Base-by-base conservation (phyloP, 2,329 filamentous ascomycete genomes). In the Colletotrichum gloeosporioides region DNA sequence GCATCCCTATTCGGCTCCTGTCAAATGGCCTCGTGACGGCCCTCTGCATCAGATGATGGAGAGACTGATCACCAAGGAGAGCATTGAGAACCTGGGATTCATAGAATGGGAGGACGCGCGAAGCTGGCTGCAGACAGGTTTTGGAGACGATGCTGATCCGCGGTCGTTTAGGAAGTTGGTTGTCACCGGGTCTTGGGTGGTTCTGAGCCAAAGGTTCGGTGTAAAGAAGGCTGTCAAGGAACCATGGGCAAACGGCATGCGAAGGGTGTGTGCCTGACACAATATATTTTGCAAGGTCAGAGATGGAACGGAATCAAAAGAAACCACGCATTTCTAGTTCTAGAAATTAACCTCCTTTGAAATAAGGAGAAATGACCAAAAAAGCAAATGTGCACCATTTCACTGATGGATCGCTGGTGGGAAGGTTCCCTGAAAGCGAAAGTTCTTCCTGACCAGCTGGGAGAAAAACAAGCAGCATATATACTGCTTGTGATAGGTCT, bases 1-100 rank as follows among this genome's bases (percentile, higher is more conserved):
- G 79, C 85, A 88, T 29, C 84, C 87, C 0, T 91, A 88, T 76
- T 79, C 85, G 13, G 89, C 87, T 1, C 89, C 89, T 0, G 81
- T 82, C 0, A 81, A 78, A n/a, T 90, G 85, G 78, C 82, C 83
- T 1, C 78, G 79, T 0, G 82, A 83, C 34, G 89, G 89, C 0
- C 86, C 87, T 2, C 66, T 91, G 53, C 84, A 89, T 69, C 78
- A 10, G 12, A 79, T 82, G 76, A 78, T 85, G 39, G 57, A 75
- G 27, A 36, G 74, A 6, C 77, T 88, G 2, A 78, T 86, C 16
- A 86, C 86, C 0, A 63, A 80, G 25, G 82, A 84, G 12, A 83
- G 83, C 57, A 80, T 89, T 7, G 80, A 83, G 15, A 73, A 79
- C 3, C 77, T 88, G 10, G 86, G 86, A 0, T 88, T 88, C 72